Percentiles rank a stretch among this genome's conserved stretches.
Conservation (phyloP, 2,329 filamentous ascomycete species). For the Hirsutella thompsonii region DNA sequence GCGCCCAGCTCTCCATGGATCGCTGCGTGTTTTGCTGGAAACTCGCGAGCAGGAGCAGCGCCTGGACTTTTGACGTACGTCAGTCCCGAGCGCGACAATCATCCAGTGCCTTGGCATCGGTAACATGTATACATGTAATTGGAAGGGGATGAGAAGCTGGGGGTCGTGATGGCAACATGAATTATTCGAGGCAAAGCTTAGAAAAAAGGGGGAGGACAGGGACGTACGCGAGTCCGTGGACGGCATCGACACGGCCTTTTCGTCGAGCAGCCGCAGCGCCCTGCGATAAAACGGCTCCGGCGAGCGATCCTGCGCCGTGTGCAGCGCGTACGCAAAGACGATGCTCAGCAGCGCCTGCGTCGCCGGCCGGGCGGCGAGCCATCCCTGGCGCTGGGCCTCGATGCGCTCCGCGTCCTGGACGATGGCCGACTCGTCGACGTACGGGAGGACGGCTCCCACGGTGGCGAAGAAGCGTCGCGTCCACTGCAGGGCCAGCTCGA, state of each 20-base stretch:
- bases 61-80: no score
- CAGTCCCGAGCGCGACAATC: no score
- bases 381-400: neutral
- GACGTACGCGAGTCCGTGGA: slow-evolving; percentile 9
- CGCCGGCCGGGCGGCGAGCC: slow-evolving; percentile 5
- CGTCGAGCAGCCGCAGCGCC: slow-evolving; percentile 11
- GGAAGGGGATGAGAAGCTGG: no score
- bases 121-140: no score
- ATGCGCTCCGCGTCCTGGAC: slow-evolving; percentile 9
- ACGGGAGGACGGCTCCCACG: slow-evolving; percentile 14
- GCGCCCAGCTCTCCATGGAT: slow-evolving; percentile 18
- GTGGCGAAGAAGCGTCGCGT: slow-evolving; percentile 14
- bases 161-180: no score
- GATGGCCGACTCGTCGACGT: slow-evolving; percentile 10
- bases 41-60: slow-evolving; percentile 16
- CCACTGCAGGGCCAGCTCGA: slow-evolving; percentile 8
- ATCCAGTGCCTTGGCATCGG: no score
- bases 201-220: neutral
- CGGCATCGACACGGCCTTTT: slow-evolving; percentile 11
- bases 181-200: neutral
- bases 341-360: slow-evolving; percentile 13
- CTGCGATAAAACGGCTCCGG: slow-evolving; percentile 15
- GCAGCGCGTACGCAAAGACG: slow-evolving; percentile 15
- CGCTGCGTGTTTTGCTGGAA: slow-evolving; percentile 22
- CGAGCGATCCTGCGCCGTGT: slow-evolving; percentile 7